Conservation (phyloP, 2,329 filamentous ascomycete species). For the Alternaria arborescens region DNA sequence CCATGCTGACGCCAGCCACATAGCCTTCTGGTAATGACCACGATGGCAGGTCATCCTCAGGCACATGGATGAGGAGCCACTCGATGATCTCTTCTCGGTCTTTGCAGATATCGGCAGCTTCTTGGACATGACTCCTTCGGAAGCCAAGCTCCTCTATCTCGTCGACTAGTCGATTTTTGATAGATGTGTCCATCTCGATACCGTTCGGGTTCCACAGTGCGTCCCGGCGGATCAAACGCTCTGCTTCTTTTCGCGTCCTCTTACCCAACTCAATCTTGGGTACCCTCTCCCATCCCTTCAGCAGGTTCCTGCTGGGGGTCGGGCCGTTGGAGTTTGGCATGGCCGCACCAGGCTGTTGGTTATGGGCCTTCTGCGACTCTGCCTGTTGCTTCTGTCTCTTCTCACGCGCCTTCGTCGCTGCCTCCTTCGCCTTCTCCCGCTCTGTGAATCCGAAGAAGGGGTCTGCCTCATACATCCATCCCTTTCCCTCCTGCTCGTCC, state of each 20-base stretch:
- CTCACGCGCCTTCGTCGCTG: slow-evolving; percentile 79
- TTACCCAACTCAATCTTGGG: slow-evolving; percentile 94
- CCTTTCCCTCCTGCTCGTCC: slow-evolving; percentile 78
- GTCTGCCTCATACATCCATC: slow-evolving; percentile 94
- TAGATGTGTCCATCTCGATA: slow-evolving; percentile 67
- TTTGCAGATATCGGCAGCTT: slow-evolving; percentile 87
- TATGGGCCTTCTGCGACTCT: slow-evolving; percentile 69
- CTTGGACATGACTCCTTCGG: slow-evolving; percentile 85
- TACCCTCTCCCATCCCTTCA: slow-evolving; percentile 82
- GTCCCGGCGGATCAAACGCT: slow-evolving; percentile 78
- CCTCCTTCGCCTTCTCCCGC: slow-evolving; percentile 77
- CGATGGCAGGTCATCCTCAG: slow-evolving; percentile 91
- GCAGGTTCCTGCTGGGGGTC: slow-evolving; percentile 52
- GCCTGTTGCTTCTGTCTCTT: slow-evolving; percentile 67
- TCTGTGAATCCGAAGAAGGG: slow-evolving; percentile 85
- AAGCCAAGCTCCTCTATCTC: slow-evolving; percentile 85
- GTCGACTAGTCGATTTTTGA: slow-evolving; percentile 69
- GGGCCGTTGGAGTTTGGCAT: slow-evolving; percentile 38
- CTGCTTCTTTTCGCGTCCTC: slow-evolving; percentile 79
- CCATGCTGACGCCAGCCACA: slow-evolving; percentile 86
- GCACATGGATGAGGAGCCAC: slow-evolving; percentile 96
- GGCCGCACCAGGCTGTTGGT: slow-evolving; percentile 48
- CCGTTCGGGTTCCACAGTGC: slow-evolving; percentile 88
- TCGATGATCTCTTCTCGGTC: slow-evolving; percentile 92
- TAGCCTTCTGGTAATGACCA: slow-evolving; percentile 95